phyloP scores from a whole-genome alignment of 768 basidiomycete genomes.

The Tylopilus sp. region DNA sequence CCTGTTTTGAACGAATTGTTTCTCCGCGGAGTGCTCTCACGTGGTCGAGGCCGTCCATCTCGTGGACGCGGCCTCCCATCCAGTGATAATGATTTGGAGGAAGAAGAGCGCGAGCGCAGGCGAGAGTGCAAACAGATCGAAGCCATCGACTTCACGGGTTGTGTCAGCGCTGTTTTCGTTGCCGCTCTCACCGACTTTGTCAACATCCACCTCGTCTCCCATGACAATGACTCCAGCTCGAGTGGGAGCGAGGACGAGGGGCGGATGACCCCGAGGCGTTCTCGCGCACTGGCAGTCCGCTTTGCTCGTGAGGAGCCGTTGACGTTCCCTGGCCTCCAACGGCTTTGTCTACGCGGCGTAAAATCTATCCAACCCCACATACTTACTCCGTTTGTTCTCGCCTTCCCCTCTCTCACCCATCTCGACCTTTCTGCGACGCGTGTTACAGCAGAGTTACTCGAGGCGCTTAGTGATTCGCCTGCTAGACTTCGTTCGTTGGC shows the following conservation, averaged over 20 bases:
- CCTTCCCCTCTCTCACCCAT: constrained; percentile 84
- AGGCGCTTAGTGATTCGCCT: constrained; percentile 61
- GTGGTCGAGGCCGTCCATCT: constrained; percentile 62
- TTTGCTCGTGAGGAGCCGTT: constrained; percentile 47
- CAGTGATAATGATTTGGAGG: constrained; percentile 60
- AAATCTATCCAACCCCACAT: constrained; percentile 70
- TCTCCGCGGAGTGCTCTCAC: constrained; percentile 74
- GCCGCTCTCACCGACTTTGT: constrained; percentile 84
- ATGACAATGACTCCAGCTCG: constrained; percentile 40
- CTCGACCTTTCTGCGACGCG: constrained; percentile 93
- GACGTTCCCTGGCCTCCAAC: constrained; percentile 64
- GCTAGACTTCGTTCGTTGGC: constrained; percentile 75
- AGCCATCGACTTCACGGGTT: constrained; percentile 92
- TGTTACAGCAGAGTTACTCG: constrained; percentile 69
- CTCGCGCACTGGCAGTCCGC: constrained; percentile 34
- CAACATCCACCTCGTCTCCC: constrained; percentile 51
- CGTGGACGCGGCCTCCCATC: constrained; percentile 55
- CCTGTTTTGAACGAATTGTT: constrained; percentile 87
- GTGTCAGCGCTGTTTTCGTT: constrained; percentile 88
- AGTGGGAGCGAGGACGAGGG: constrained; percentile 43
- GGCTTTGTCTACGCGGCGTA: constrained; percentile 79
- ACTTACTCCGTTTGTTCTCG: constrained; percentile 69
- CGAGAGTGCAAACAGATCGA: constrained; percentile 74
- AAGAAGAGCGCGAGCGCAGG: constrained; percentile 73
- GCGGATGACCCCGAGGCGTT: constrained; percentile 28